phyloP scores from a whole-genome alignment of 2,329 filamentous ascomycete genomes.

The Microthyrium microscopicum region DNA sequence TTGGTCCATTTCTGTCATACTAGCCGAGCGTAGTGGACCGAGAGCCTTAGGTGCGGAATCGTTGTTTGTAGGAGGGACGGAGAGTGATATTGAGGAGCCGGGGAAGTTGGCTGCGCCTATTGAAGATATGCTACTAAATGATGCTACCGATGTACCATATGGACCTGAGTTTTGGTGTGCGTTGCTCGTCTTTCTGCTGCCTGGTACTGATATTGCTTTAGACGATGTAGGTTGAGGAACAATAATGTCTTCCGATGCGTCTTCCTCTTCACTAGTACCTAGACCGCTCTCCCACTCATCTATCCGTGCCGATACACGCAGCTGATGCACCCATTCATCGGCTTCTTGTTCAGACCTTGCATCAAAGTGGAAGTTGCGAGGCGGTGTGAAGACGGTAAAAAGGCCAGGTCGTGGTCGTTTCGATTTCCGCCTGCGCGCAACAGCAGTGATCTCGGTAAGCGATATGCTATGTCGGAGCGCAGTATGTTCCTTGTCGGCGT shows the following conservation, averaged over 20 bases:
- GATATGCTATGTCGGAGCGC: slow-evolving; percentile 78
- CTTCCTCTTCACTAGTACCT: too few species aligned
- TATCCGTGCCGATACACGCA: slow-evolving; percentile 63
- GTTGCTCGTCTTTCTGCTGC: too few species aligned
- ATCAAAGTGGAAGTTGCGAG: slow-evolving; percentile 82
- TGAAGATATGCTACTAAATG: too few species aligned
- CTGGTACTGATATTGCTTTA: too few species aligned
- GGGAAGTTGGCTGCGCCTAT: too few species aligned
- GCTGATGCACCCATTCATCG: slow-evolving; percentile 70
- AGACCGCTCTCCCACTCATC: slow-evolving; percentile 85
- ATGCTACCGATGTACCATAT: too few species aligned
- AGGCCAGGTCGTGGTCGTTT: slow-evolving; percentile 76
- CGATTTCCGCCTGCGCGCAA: slow-evolving; percentile 73
- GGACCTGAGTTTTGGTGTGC: too few species aligned
- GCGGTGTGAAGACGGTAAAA: slow-evolving; percentile 83
- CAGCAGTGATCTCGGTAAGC: slow-evolving; percentile 78
- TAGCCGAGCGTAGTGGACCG: too few species aligned
- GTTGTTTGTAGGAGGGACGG: too few species aligned
- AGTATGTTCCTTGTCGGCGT: slow-evolving; percentile 80
- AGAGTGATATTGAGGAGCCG: too few species aligned
- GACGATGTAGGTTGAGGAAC: too few species aligned
- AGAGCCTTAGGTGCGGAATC: slow-evolving; percentile 9
- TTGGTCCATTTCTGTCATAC: slow-evolving; percentile 39
- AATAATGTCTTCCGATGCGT: too few species aligned
- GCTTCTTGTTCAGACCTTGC: slow-evolving; percentile 57